These are phyloP conservation scores for Arthrobotrys iridis DNA, from an alignment of 2,329 filamentous ascomycete genomes.

Conservation along the genomic window DNA sequence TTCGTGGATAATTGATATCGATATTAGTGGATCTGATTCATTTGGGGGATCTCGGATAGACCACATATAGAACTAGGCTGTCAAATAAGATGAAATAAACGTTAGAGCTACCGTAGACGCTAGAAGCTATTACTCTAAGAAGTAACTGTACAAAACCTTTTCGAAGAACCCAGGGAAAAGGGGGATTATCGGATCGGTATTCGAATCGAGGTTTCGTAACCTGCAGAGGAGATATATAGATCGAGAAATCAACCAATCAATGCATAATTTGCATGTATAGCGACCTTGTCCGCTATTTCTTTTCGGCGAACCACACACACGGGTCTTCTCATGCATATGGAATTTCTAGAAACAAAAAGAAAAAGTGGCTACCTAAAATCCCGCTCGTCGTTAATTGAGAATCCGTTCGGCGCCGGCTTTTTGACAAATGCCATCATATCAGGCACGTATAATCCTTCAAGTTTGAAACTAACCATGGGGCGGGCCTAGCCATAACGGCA, in stretches of 20 bases:
- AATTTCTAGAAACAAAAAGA: slow-evolving; percentile 11
- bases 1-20: neutral
- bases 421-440: neutral
- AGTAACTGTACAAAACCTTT: neutral
- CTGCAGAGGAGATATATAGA: slow-evolving; percentile 4
- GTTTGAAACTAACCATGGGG: slow-evolving; percentile 12
- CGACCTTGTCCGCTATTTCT: neutral
- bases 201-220: slow-evolving; percentile 20
- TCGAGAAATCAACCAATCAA: slow-evolving; percentile 9
- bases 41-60: neutral
- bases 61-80: neutral
- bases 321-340: neutral
- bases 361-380: slow-evolving; percentile 7
- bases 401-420: neutral
- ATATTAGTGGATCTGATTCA: neutral
- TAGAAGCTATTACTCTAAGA: neutral
- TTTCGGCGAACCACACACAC: neutral
- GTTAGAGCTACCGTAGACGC: neutral
- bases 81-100: neutral
- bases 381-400: neutral
- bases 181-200: slow-evolving; percentile 7
- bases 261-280: slow-evolving; percentile 1
- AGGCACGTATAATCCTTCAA: slow-evolving; percentile 7
- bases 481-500: slow-evolving; percentile 1
- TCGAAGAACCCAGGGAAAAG: neutral